Base-by-base conservation (phyloP, 805 yeast genomes). In the Metschnikowia similis region DNA sequence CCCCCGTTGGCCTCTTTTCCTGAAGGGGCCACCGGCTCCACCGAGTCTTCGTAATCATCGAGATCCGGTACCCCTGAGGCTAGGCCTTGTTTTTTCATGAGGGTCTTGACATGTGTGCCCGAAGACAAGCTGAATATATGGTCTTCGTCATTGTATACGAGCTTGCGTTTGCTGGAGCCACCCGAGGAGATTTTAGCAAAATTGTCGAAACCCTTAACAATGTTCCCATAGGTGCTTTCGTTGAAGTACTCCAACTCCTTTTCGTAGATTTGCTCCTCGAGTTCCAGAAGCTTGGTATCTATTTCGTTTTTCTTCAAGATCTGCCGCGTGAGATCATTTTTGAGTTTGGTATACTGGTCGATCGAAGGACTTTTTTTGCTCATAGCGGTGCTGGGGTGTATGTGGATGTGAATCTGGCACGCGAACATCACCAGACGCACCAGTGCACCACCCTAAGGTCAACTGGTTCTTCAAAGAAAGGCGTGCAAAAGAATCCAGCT, bases 151-250 rank as follows among this genome's bases (percentile, higher is more conserved):
- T 83, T 72, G 69, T 79, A 78, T 46, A 75, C 63, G 51, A 79
- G 70, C 67, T 81, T 74, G 61, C 77, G 75, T 66, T 72, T 74
- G 49, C 60, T 63, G n/a, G 75, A 59, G 27, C 71, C 61, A 2
- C 70, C 65, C 30, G 64, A 53, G 21, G 59, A 56, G 31, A 59
- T 66, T 56, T 85, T 87, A 44, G 84, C 75, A 61, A 87, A 86
- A 58, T 82, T 85, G 44, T 91, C 97, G 60, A 90, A 91, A 1
- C 98, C 98, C 55, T 86, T 85, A n/a, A 89, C 86, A 28, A 92
- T 85, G 65, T 89, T 91, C 0, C 97, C 91, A 48, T 80, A 80
- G 29, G 75, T 66, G 50, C 89, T 81, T 47, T 86, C 90, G 29
- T 85, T 80, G 42, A 91, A 79, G 63, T 91, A 91, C 11, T 81